phyloP scores from a whole-genome alignment of 2,329 filamentous ascomycete species.

The Zopfia rhizophila region DNA sequence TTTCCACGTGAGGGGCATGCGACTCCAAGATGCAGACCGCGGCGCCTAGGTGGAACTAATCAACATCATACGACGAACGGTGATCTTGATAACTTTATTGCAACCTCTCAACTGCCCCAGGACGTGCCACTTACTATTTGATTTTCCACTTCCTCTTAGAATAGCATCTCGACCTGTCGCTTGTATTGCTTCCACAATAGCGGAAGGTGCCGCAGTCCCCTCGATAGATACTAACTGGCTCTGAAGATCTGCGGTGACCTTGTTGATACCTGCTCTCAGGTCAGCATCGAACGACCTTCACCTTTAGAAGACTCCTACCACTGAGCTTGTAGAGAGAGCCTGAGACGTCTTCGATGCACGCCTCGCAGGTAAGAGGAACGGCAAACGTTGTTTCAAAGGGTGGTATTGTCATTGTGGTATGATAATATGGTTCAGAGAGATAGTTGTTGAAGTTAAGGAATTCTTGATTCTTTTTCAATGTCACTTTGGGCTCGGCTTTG shows the following conservation, averaged over 20 bases:
- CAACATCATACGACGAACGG: constrained; percentile 21
- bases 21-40: constrained; percentile 97
- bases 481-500: constrained; percentile 22
- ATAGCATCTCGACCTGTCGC: constrained; percentile 93
- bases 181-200: constrained; percentile 89
- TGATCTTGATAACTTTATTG: constrained; percentile 22
- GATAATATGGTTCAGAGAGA: background rate
- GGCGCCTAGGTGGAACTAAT: constrained; percentile 63
- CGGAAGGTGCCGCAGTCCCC: constrained; percentile 89
- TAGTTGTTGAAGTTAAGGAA: constrained; percentile 10
- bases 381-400: constrained; percentile 84
- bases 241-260: constrained; percentile 82
- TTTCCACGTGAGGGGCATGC: constrained; percentile 67
- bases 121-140: constrained; percentile 73
- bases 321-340: constrained; percentile 78
- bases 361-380: constrained; percentile 90
- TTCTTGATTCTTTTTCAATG: constrained; percentile 1
- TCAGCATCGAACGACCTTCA: constrained; percentile 12
- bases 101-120: constrained; percentile 12
- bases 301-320: constrained; percentile 56
- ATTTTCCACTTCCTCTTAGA: constrained; percentile 84
- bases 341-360: constrained; percentile 88
- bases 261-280: constrained; percentile 73
- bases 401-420: constrained; percentile 42
- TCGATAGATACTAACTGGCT: constrained; percentile 86